Base-by-base conservation (phyloP, 2,329 filamentous ascomycete species). In the Fusarium heterosporum region DNA sequence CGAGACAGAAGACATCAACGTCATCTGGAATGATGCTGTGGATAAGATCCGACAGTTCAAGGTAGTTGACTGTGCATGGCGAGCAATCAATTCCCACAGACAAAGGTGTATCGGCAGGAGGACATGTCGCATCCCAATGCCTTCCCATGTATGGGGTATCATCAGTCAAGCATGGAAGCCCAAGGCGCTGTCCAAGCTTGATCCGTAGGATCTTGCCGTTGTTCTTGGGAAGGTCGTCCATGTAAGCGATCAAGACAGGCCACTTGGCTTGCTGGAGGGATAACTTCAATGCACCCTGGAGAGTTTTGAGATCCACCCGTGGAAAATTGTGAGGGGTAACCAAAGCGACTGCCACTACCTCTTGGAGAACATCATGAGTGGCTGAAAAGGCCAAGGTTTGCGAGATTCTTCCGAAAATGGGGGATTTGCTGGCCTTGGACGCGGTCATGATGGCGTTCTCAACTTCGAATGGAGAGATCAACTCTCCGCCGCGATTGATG, bases 371-470 rank as follows among this genome's bases (percentile, higher is more conserved):
- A 4, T 61, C 57, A 11, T 61, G 57, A 2, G 8, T 13, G 4
- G 38, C 39, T 0, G 54, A 59, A 0, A 61, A 61, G 0, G 55
- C 45, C 5, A 61, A 9, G 10, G 57, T 42, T 6, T 61, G 57
- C 1, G 57, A 40, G 0, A 61, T 39, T 2, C 46, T 30, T 1
- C 57, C 55, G 3, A 36, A 30, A 0, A 61, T 54, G 0, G 46
- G 39, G 0, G 57, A 61, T 0, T 36, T 32, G 3, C 36, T 22
- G 6, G 12, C 13, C 12, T 29, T 26, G 1, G 57, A 61, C 12
- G 57, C 46, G 11, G 57, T 53, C 57, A 61, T 61, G 11, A 61
- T 53, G 2, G 57, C 55, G 1, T 61, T 61, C 55, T 61, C 55
- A 8, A 61, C 57, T 2, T 61, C 57, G 0, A 61, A 61, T 0